Conservation (phyloP, 108 stramenopile species). For the Nitzschia sp. region DNA sequence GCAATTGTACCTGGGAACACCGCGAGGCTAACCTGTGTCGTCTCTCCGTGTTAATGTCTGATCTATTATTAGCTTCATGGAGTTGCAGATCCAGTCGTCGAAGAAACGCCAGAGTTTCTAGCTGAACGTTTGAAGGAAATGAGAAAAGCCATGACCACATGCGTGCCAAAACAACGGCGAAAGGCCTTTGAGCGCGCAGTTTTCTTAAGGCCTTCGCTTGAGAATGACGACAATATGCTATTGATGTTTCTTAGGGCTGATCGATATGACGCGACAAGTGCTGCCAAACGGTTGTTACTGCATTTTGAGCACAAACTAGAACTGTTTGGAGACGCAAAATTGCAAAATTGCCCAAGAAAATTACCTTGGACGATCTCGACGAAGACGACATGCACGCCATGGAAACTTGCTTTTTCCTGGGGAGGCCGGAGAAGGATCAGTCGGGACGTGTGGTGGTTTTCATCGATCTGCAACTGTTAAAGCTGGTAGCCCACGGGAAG, state of each 20-base stretch:
- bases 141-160: neutral
- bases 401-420: constrained; percentile 8
- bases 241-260: constrained; percentile 44
- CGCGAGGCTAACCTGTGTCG: no score
- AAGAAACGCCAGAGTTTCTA: constrained; percentile 7
- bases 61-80: constrained; percentile 22
- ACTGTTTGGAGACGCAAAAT: constrained; percentile 28
- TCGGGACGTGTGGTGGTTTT: constrained; percentile 7
- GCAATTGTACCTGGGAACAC: no score
- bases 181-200: constrained; percentile 12
- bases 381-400: constrained; percentile 17
- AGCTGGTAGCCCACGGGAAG: neutral
- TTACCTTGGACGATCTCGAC: constrained; percentile 15
- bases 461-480: neutral
- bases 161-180: neutral
- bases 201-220: constrained; percentile 3
- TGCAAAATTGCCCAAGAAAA: neutral
- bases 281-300: constrained; percentile 26
- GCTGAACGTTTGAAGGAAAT: neutral
- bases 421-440: constrained; percentile 10
- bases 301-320: constrained; percentile 40
- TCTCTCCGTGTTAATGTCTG: no score
- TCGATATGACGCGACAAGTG: constrained; percentile 24
- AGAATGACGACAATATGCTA: constrained; percentile 10
- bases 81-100: neutral